Percentiles rank a stretch among this genome's conserved stretches.
These are phyloP conservation scores for Hygrophoropsis aurantiaca DNA, from an alignment of 768 basidiomycete genomes.

Conservation along the genomic window DNA sequence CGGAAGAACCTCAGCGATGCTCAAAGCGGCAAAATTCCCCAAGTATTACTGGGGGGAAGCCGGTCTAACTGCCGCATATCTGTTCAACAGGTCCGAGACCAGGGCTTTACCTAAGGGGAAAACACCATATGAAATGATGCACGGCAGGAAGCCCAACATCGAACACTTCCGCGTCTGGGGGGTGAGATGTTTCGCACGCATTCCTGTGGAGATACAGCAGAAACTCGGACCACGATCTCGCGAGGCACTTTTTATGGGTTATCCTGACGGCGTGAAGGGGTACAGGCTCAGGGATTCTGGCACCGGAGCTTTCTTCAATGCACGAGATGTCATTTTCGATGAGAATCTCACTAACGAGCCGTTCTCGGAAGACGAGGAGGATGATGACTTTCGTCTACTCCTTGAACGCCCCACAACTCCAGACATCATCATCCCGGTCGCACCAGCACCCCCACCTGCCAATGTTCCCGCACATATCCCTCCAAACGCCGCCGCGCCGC, in stretches of 20 bases:
- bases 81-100: not conserved
- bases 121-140: conserved; percentile 1
- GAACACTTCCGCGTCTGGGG: not conserved
- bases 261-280: not conserved
- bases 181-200: not conserved
- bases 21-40: conserved; percentile 15
- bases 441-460: too few species aligned
- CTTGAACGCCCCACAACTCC: too few species aligned
- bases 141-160: not conserved
- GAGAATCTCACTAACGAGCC: not conserved
- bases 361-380: not conserved
- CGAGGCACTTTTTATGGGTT: not conserved
- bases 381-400: not conserved
- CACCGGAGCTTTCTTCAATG: not conserved
- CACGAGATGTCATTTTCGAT: not conserved
- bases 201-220: not conserved
- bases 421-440: too few species aligned
- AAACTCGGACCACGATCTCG: not conserved
- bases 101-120: not conserved
- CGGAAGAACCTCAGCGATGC: too few species aligned
- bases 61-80: not conserved
- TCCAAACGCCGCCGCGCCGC: too few species aligned
- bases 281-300: not conserved
- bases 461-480: not conserved
- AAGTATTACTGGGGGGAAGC: conserved; percentile 13